A percentile compares a stretch with the other conserved stretches of the same genome.
These are phyloP conservation scores for Penicillium paradoxum DNA, from an alignment of 495 filamentous ascomycete genomes.

Conservation along the genomic window DNA sequence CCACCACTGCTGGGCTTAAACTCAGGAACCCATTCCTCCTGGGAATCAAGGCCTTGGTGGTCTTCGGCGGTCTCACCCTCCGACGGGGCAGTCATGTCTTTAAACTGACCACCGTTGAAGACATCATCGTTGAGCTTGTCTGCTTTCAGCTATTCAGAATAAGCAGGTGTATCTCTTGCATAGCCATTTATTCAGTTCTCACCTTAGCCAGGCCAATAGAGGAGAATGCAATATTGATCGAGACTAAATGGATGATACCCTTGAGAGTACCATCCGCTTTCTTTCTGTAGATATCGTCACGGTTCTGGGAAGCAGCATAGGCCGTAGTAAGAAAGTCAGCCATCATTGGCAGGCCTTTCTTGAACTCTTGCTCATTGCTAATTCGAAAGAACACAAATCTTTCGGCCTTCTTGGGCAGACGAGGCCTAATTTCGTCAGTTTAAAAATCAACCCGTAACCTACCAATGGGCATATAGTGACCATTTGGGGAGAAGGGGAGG, in stretches of 20 bases:
- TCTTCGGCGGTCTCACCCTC: not conserved
- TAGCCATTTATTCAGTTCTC: too few species aligned
- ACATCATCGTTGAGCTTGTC: not conserved
- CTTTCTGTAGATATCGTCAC: not conserved
- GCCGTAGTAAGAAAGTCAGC: not conserved
- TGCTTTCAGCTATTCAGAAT: not conserved
- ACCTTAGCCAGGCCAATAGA: not conserved
- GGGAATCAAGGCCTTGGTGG: not conserved
- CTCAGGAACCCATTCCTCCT: conserved; percentile 1
- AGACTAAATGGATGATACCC: not conserved
- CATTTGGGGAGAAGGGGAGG: too few species aligned
- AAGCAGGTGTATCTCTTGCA: not conserved
- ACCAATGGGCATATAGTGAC: not conserved
- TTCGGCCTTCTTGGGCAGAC: not conserved
- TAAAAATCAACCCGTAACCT: not conserved
- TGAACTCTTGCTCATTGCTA: not conserved
- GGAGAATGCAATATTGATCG: conserved; percentile 2
- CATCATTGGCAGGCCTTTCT: not conserved
- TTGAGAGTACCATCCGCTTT: not conserved
- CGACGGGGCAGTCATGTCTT: not conserved
- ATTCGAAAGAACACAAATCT: conserved; percentile 1
- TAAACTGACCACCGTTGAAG: not conserved
- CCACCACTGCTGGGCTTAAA: not conserved
- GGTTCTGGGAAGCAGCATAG: not conserved
- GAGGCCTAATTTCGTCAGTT: not conserved